A percentile compares a stretch with the other conserved stretches of the same genome.
These are phyloP conservation scores for Xenosphaeropsis pyriputrescens DNA, from an alignment of 2,329 filamentous ascomycete species.

Conservation along the genomic window DNA sequence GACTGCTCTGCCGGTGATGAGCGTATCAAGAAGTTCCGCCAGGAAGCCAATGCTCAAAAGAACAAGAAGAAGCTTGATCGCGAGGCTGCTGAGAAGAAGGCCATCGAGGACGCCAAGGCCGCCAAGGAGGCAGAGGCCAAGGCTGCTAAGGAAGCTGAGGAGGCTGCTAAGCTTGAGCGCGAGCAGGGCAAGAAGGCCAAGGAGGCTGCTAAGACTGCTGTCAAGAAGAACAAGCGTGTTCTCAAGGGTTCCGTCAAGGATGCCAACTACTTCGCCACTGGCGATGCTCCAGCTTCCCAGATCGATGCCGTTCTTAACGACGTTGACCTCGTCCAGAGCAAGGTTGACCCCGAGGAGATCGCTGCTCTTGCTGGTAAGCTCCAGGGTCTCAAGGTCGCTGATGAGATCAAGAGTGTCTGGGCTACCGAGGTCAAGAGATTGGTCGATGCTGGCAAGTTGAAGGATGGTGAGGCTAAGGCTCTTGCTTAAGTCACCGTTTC, in stretches of 20 bases:
- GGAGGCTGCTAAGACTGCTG: slow-evolving; percentile 95
- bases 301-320: slow-evolving; percentile 77
- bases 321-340: slow-evolving; percentile 73
- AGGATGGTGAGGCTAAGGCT: slow-evolving; percentile 66
- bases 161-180: slow-evolving; percentile 69
- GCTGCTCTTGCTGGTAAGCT: slow-evolving; percentile 71
- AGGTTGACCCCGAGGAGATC: slow-evolving; percentile 84
- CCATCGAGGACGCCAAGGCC: slow-evolving; percentile 70
- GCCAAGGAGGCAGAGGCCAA: slow-evolving; percentile 75
- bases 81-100: slow-evolving; percentile 81
- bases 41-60: slow-evolving; percentile 84
- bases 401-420: slow-evolving; percentile 79
- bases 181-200: slow-evolving; percentile 90
- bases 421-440: slow-evolving; percentile 63
- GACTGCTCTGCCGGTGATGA: slow-evolving; percentile 74
- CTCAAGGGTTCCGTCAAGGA: slow-evolving; percentile 91
- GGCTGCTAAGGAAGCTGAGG: slow-evolving; percentile 71
- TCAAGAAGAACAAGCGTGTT: slow-evolving; percentile 99
- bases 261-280: slow-evolving; percentile 82
- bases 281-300: slow-evolving; percentile 56
- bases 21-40: slow-evolving; percentile 93
- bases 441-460: slow-evolving; percentile 69
- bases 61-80: slow-evolving; percentile 87
- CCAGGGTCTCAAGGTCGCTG: slow-evolving; percentile 60
- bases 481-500: slow-evolving; percentile 20